These are phyloP conservation scores for Lachancea sp. DNA, from an alignment of 805 yeast species.

Conservation along the genomic window DNA sequence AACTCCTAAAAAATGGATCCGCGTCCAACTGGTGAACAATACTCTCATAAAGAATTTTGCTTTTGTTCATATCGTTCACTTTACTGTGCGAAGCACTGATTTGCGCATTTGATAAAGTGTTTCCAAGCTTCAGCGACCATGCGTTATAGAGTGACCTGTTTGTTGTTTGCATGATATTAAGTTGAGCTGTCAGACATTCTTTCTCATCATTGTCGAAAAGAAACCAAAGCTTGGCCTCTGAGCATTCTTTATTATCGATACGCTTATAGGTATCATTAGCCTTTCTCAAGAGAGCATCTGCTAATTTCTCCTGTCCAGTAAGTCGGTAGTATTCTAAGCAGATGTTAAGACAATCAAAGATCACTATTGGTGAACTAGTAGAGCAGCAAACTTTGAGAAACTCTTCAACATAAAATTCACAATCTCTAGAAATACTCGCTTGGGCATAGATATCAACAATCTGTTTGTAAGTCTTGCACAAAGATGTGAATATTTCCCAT, in stretches of 20 bases:
- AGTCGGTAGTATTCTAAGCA: constrained; percentile 20
- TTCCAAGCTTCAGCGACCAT: constrained; percentile 24
- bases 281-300: constrained; percentile 10
- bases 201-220: constrained; percentile 18
- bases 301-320: constrained; percentile 14
- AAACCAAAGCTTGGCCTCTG: constrained; percentile 18
- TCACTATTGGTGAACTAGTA: constrained; percentile 23
- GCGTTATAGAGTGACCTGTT: constrained; percentile 13
- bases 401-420: constrained; percentile 49
- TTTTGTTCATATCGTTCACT: constrained; percentile 27
- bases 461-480: constrained; percentile 36
- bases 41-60: constrained; percentile 27
- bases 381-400: constrained; percentile 35
- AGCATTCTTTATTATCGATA: constrained; percentile 25
- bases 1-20: constrained; percentile 45
- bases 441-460: constrained; percentile 38
- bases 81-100: constrained; percentile 6
- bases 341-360: constrained; percentile 16
- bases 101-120: constrained; percentile 16
- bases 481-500: constrained; percentile 32
- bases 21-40: constrained; percentile 30
- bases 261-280: constrained; percentile 20
- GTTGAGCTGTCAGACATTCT: constrained; percentile 17
- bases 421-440: constrained; percentile 54
- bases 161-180: constrained; percentile 12